phyloP scores from a whole-genome alignment of 192 early-diverging fungal genomes.

The Paraglomus brasilianum region DNA sequence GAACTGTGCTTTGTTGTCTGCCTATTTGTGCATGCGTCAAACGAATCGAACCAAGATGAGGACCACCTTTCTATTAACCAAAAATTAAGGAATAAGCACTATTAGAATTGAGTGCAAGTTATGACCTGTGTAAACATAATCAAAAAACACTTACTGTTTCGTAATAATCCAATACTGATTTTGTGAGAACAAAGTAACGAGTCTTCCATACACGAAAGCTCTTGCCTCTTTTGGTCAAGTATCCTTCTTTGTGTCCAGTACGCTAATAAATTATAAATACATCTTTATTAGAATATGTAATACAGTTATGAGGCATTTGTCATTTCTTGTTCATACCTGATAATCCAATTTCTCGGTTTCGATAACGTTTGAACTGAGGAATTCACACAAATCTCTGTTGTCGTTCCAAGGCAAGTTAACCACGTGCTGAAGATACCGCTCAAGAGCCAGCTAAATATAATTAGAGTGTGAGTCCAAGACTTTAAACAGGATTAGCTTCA shows the following conservation, averaged over 20 bases:
- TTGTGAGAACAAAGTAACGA: conserved; percentile 76
- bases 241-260: conserved; percentile 78
- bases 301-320: too few relatives aligned
- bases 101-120: background rate
- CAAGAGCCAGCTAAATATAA: conserved; percentile 57
- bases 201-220: conserved; percentile 98
- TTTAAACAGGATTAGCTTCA: background rate
- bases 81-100: too few relatives aligned
- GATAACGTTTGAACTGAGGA: conserved; percentile 70
- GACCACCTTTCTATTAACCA: conserved; percentile 63
- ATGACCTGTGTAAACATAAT: background rate
- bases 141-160: conserved; percentile 59
- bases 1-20: conserved; percentile 46
- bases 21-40: conserved; percentile 75
- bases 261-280: conserved; percentile 35
- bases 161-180: conserved; percentile 74
- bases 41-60: conserved; percentile 69
- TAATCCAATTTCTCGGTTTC: conserved; percentile 43
- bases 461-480: background rate
- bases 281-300: too few relatives aligned
- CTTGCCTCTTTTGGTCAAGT: conserved; percentile 89
- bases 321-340: background rate
- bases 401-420: conserved; percentile 60
- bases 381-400: conserved; percentile 66
- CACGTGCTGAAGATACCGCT: conserved; percentile 78